Base-by-base conservation (phyloP, 73 alveolate genomes). In the Effrenium voratum region DNA sequence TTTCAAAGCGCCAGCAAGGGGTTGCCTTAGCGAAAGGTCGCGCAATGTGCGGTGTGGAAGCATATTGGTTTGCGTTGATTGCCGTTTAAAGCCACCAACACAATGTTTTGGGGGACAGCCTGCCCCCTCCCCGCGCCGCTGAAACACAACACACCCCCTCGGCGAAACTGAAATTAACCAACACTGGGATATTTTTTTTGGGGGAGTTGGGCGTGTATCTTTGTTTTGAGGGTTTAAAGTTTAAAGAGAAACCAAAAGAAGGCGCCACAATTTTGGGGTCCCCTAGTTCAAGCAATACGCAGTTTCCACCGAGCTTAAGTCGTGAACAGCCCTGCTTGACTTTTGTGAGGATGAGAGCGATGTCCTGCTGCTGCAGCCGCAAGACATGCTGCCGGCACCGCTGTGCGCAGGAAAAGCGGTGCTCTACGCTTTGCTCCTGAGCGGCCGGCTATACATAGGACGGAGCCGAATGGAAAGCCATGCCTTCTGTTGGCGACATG, bases 351-450 rank as follows among this genome's bases (percentile, higher is more conserved):
- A n/a, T n/a, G n/a, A n/a, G n/a, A n/a, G n/a, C n/a, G n/a, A 10
- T 2, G 46, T 77, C 13, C 52, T 52, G 43, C 59, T 63, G 40
- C 49, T 86, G 49, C 36, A 47, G 15, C 95, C 95, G 36, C 40
- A 32, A 32, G 95, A 86, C 63, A 36, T 43, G 82, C 95, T 83
- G 40, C 95, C 95, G 2, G 95, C 95, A 0, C 82, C 38, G 26
- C 95, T 86, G 12, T 43, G 95, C 19, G 95, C 95, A 34, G 95
- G 95, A 15, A 52, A 49, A 15, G 79, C 95, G n/a, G 77, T 66
- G 52, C 84, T 86, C 47, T 86, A 86, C 68, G 57, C 95, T 30
- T 43, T 43, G 84, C 46, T 46, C n/a, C 92, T 82, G 45, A 44
- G 32, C n/a, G 52, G 24, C 0, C 75, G 49, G 52, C 36, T 82